phyloP scores from a whole-genome alignment of 306 rosid species.

The Pachyrhizus erosus region DNA sequence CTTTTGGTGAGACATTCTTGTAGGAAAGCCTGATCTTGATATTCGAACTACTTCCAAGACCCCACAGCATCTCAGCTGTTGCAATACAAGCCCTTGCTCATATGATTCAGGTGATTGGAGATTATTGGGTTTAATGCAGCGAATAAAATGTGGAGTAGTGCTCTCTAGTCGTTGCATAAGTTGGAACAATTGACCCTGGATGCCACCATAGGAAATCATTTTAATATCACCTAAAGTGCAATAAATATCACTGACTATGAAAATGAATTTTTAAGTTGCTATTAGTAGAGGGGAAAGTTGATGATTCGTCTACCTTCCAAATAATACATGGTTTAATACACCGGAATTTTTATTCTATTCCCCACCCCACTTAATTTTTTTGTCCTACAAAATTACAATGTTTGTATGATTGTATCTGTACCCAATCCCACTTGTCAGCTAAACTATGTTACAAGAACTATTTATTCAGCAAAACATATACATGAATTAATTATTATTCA shows the following conservation, averaged over 20 bases:
- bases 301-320: constrained; percentile 32
- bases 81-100: constrained; percentile 94
- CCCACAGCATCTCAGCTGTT: constrained; percentile 95
- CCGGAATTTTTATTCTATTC: constrained; percentile 22
- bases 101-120: constrained; percentile 85
- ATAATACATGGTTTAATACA: constrained; percentile 32
- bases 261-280: constrained; percentile 4
- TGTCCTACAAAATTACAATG: background rate
- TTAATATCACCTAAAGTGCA: constrained; percentile 10
- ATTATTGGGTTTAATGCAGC: constrained; percentile 96
- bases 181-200: constrained; percentile 85
- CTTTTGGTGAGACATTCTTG: constrained; percentile 90
- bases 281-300: background rate
- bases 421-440: constrained; percentile 33
- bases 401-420: background rate
- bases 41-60: constrained; percentile 96
- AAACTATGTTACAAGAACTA: constrained; percentile 27
- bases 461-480: constrained; percentile 1
- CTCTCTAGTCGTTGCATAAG: constrained; percentile 90
- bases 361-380: constrained; percentile 4
- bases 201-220: constrained; percentile 38
- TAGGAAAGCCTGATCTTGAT: constrained; percentile 97
- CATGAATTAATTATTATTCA: constrained; percentile 2
- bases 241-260: background rate
- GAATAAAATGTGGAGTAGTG: constrained; percentile 98